Evolutionary conservation across 2,329 filamentous ascomycete genomes (phyloP).

Genomic region (Hawksworthiomyces lignivorus): DNA sequence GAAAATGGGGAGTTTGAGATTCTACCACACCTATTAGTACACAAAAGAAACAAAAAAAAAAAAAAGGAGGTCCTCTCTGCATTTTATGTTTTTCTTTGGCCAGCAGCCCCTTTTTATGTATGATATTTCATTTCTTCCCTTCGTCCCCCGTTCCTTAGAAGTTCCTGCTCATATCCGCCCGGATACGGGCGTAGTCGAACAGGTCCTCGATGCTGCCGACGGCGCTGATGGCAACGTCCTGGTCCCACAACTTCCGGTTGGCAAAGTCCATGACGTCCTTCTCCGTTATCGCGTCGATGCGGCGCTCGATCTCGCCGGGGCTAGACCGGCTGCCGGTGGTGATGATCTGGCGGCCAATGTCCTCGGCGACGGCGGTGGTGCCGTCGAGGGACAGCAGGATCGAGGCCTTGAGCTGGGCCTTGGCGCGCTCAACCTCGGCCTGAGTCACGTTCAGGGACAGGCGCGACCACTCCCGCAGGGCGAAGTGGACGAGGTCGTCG

Average conservation of each 20-base stretch:
- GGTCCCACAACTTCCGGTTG: constrained; percentile 92
- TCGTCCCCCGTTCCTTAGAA: constrained; percentile 17
- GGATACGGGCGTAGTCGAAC: constrained; percentile 55
- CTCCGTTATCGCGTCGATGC: constrained; percentile 80
- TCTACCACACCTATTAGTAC: constrained; percentile 13
- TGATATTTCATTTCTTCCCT: too few relatives aligned
- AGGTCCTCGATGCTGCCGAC: constrained; percentile 87
- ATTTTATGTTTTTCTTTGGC: background rate
- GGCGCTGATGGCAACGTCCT: constrained; percentile 88
- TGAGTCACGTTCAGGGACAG: constrained; percentile 81
- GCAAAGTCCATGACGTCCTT: constrained; percentile 98
- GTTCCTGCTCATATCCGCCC: constrained; percentile 30
- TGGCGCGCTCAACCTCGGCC: constrained; percentile 94
- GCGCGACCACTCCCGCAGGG: constrained; percentile 95
- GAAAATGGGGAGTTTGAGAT: too few relatives aligned
- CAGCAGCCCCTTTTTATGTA: too few relatives aligned
- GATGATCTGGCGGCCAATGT: constrained; percentile 97
- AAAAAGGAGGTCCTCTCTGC: background rate
- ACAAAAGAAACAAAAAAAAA: constrained; percentile 5
- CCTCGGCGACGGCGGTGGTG: constrained; percentile 94
- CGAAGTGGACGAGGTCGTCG: constrained; percentile 96
- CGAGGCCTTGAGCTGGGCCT: constrained; percentile 97
- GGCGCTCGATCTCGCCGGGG: constrained; percentile 89
- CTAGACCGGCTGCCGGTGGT: constrained; percentile 89
- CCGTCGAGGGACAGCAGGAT: constrained; percentile 95